Conservation (phyloP, 495 filamentous ascomycete genomes). For the Trichoderma virens region DNA sequence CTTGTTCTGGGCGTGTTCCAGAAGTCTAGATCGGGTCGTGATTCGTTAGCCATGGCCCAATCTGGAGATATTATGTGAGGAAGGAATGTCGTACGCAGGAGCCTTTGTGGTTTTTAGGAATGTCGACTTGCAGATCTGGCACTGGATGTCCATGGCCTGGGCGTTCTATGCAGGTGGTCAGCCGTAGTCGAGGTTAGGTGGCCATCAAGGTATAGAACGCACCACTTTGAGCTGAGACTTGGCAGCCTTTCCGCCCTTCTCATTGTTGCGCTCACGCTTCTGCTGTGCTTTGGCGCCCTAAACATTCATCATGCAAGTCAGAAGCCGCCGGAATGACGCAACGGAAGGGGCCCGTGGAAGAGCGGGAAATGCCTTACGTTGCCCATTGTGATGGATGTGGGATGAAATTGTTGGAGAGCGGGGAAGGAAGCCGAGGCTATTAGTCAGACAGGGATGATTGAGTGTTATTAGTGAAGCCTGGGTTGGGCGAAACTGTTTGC, state of each 20-base stretch:
- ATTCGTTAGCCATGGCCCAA: constrained; percentile 11
- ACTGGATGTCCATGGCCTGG: constrained; percentile 49
- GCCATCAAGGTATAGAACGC: constrained; percentile 17
- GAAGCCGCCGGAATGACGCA: background rate
- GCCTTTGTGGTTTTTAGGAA: constrained; percentile 50
- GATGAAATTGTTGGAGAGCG: background rate
- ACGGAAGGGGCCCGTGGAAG: background rate
- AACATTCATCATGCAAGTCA: background rate
- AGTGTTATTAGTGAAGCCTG: too few species aligned
- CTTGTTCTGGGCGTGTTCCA: constrained; percentile 48
- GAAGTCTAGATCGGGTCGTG: constrained; percentile 25
- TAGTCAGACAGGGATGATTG: background rate
- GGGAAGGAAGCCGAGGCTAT: background rate
- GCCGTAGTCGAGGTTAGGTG: background rate
- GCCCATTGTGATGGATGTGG: constrained; percentile 33
- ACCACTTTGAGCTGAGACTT: constrained; percentile 51
- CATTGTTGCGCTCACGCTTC: constrained; percentile 49
- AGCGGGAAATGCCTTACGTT: constrained; percentile 35
- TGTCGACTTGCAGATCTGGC: constrained; percentile 47
- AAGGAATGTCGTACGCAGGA: constrained; percentile 34
- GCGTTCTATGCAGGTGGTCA: constrained; percentile 31
- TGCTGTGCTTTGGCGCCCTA: constrained; percentile 51
- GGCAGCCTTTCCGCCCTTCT: constrained; percentile 32
- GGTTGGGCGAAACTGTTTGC: background rate
- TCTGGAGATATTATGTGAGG: background rate